These are phyloP conservation scores for Sicyos edulis DNA, from an alignment of 306 rosid species.

Conservation along the genomic window DNA sequence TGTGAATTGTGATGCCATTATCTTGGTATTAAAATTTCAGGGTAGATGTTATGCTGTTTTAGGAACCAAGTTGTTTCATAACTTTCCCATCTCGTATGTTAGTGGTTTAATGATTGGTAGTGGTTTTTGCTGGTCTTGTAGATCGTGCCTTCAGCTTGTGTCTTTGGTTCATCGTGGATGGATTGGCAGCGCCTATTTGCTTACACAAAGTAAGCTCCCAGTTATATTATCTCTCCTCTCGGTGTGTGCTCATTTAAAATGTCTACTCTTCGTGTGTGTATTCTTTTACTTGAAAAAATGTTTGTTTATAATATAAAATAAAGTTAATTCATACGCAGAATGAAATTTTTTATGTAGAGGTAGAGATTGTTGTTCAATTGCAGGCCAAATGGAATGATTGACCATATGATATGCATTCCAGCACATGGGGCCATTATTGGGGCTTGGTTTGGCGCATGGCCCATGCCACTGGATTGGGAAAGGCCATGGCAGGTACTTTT, in stretches of 20 bases:
- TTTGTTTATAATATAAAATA: background rate
- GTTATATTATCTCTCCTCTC: background rate
- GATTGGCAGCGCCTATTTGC: constrained; percentile 81
- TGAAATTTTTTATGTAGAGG: background rate
- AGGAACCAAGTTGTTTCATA: background rate
- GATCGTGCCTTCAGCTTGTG: constrained; percentile 78
- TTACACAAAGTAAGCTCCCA: constrained; percentile 47
- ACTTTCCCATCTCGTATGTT: background rate
- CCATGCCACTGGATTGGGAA: constrained; percentile 99
- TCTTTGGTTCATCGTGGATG: constrained; percentile 69
- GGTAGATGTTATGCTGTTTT: background rate
- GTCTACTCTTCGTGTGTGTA: background rate
- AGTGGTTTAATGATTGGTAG: background rate
- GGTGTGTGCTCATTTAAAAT: background rate
- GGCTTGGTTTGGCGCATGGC: constrained; percentile 97
- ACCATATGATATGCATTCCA: constrained; percentile 62
- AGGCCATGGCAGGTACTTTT: constrained; percentile 77
- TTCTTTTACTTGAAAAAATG: constrained; percentile 3
- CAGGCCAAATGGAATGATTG: constrained; percentile 61
- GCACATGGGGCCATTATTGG: constrained; percentile 89
- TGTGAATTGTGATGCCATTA: background rate
- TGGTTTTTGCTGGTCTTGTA: constrained; percentile 27
- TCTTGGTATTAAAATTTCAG: background rate
- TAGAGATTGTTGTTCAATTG: constrained; percentile 15
- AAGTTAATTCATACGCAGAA: background rate